Evolutionary conservation across 2,329 filamentous ascomycete species (phyloP).

Genomic region (Paracorniculantispora psalliotae): DNA sequence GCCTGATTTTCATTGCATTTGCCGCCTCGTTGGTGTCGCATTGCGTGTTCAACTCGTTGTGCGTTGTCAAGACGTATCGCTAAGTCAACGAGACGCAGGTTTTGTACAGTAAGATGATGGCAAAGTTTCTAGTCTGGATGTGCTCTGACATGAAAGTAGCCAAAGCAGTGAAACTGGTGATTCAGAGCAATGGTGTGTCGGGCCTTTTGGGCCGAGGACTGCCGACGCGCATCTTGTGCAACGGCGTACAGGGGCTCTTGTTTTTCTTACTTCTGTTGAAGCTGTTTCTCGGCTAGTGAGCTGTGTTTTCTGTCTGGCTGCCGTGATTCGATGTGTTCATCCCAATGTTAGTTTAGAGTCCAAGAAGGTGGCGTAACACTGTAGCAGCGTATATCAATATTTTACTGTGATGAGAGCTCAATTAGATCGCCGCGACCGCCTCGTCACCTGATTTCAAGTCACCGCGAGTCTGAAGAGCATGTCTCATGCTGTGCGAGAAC

Average conservation of each 20-base stretch:
- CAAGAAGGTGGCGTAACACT: not conserved
- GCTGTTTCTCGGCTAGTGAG: constrained; percentile 43
- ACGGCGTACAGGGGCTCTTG: constrained; percentile 41
- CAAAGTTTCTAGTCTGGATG: not conserved
- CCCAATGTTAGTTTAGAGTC: not conserved
- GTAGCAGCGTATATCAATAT: too few relatives aligned
- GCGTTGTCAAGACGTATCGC: constrained; percentile 45
- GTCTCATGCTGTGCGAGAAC: not conserved
- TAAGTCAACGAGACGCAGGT: constrained; percentile 45
- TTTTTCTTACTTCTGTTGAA: constrained; percentile 48
- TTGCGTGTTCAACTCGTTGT: constrained; percentile 41
- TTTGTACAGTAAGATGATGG: constrained; percentile 35
- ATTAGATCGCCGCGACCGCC: not conserved
- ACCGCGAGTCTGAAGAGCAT: not conserved
- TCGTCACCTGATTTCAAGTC: not conserved
- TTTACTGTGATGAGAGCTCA: not conserved
- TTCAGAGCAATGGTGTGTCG: constrained; percentile 35
- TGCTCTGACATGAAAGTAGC: constrained; percentile 22
- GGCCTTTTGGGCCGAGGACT: constrained; percentile 42
- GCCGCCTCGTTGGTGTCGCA: constrained; percentile 32
- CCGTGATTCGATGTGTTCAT: not conserved
- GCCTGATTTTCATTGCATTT: constrained; percentile 36
- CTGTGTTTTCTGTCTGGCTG: constrained; percentile 10
- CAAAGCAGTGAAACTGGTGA: constrained; percentile 36
- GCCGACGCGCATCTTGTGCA: constrained; percentile 43